Evolutionary conservation across 306 rosid species (phyloP).

Genomic region (Cucurbita ficifolia): DNA sequence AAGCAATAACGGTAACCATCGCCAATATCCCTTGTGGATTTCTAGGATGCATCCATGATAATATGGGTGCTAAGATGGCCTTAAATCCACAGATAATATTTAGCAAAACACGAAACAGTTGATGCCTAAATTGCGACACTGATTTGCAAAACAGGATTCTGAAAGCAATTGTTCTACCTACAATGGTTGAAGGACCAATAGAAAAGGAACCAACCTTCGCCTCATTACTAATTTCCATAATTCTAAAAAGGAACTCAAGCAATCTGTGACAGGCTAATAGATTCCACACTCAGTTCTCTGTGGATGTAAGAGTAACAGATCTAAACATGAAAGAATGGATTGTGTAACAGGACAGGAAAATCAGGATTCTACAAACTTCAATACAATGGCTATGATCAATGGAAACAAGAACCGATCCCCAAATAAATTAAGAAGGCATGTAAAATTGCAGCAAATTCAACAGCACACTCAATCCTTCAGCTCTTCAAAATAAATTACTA

Average conservation of each 20-base stretch:
- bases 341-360: background rate
- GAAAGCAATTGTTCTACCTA: slow-evolving; percentile 74
- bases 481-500: background rate
- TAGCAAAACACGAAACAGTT: slow-evolving; percentile 28
- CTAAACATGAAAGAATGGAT: background rate
- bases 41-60: slow-evolving; percentile 71
- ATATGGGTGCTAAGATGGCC: slow-evolving; percentile 30
- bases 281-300: background rate
- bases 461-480: background rate
- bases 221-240: slow-evolving; percentile 84
- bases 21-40: slow-evolving; percentile 90
- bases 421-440: background rate
- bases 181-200: slow-evolving; percentile 73
- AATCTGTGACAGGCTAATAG: background rate
- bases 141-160: slow-evolving; percentile 75
- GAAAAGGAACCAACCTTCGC: slow-evolving; percentile 70
- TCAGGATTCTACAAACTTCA: background rate
- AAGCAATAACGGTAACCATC: slow-evolving; percentile 72
- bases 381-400: background rate
- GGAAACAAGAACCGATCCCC: background rate
- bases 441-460: background rate
- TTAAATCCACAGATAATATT: slow-evolving; percentile 30
- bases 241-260: background rate
- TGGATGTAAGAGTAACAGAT: background rate
- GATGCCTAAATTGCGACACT: slow-evolving; percentile 50